Evolutionary conservation across 1,139 yeast genomes (phyloP).

Genomic region (Meyerozyma athensensis): DNA sequence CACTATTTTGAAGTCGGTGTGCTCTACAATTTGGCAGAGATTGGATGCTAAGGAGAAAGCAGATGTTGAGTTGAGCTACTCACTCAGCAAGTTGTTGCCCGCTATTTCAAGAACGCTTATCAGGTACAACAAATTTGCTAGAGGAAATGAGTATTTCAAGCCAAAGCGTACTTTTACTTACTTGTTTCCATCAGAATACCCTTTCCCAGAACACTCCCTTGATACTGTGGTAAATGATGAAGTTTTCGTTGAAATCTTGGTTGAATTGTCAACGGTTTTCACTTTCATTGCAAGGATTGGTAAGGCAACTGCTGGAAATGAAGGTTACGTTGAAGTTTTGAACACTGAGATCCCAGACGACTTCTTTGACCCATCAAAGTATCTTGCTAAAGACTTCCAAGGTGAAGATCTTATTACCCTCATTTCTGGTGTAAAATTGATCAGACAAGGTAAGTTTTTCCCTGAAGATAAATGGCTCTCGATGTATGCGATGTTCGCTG

Average conservation of each 20-base stretch:
- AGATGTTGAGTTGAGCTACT: conserved; percentile 35
- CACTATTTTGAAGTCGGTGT: conserved; percentile 49
- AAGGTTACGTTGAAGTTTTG: conserved; percentile 34
- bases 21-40: conserved; percentile 34
- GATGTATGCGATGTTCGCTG: conserved; percentile 55
- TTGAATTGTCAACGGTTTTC: conserved; percentile 63
- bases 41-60: conserved; percentile 19
- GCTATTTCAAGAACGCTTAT: conserved; percentile 48
- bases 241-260: conserved; percentile 63
- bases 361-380: conserved; percentile 29
- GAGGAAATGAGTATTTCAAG: conserved; percentile 47
- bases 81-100: conserved; percentile 49
- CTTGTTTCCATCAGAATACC: conserved; percentile 65
- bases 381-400: conserved; percentile 31
- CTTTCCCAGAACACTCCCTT: conserved; percentile 61
- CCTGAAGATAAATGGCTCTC: conserved; percentile 71
- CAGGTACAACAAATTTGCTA: conserved; percentile 50
- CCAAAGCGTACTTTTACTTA: conserved; percentile 61
- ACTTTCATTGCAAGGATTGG: conserved; percentile 54
- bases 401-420: conserved; percentile 43
- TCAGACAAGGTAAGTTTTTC: conserved; percentile 56
- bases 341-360: conserved; percentile 24
- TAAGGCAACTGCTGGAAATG: conserved; percentile 41
- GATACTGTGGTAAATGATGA: conserved; percentile 76
- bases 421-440: conserved; percentile 52